A percentile compares a stretch with the other conserved stretches of the same genome.
phyloP scores from a whole-genome alignment of 768 basidiomycete genomes.

The Xerocomellus amylosporus region DNA sequence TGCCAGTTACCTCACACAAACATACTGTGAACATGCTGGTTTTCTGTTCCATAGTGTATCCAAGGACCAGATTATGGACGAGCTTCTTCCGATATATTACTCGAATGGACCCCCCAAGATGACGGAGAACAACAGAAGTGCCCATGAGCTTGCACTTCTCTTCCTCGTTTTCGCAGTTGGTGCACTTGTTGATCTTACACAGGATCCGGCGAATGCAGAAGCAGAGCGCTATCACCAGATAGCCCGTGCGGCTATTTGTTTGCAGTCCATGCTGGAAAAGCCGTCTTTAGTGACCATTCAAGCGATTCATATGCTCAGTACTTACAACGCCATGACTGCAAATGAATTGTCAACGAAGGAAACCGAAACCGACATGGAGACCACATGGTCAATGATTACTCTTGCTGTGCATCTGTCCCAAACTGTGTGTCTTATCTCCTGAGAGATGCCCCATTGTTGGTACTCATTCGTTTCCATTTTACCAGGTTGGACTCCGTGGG shows the following conservation, averaged over 20 bases:
- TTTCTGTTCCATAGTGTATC: constrained; percentile 54
- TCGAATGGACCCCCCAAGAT: constrained; percentile 16
- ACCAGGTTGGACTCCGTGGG: constrained; percentile 69
- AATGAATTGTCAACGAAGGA: constrained; percentile 54
- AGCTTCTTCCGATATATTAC: constrained; percentile 44
- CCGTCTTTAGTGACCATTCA: constrained; percentile 72
- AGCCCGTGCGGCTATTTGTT: constrained; percentile 58
- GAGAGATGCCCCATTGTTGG: not conserved
- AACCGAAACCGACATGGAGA: constrained; percentile 71
- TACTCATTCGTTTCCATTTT: constrained; percentile 15
- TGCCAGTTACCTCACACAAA: constrained; percentile 43
- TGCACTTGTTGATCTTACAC: constrained; percentile 40
- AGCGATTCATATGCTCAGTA: constrained; percentile 62
- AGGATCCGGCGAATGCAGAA: constrained; percentile 33
- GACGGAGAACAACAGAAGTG: constrained; percentile 40
- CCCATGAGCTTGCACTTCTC: constrained; percentile 50
- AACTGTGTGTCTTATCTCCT: constrained; percentile 44
- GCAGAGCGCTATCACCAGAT: constrained; percentile 69
- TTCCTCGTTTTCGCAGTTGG: constrained; percentile 53
- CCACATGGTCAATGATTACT: constrained; percentile 64
- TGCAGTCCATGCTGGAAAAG: constrained; percentile 69
- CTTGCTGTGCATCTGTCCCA: constrained; percentile 65
- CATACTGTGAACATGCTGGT: constrained; percentile 45
- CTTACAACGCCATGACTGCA: constrained; percentile 69
- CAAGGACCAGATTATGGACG: constrained; percentile 43